phyloP scores from a whole-genome alignment of 83 land plant species.

The Diphasiastrum complanatum region DNA sequence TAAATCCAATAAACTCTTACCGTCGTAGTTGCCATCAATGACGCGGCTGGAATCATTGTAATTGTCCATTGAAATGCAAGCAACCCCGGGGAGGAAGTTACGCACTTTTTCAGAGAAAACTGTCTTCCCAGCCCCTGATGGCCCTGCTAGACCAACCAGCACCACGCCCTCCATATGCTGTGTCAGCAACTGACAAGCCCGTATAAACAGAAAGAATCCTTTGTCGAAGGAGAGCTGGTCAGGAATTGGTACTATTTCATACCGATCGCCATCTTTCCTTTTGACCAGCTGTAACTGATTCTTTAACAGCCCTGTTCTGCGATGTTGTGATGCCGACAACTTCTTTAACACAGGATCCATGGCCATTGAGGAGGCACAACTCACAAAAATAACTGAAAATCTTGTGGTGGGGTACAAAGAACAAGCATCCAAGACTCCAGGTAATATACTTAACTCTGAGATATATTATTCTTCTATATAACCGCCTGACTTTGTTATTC shows the following conservation, averaged over 20 bases:
- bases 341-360: too few relatives aligned
- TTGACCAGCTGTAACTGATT: constrained; percentile 71
- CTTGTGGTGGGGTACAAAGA: too few relatives aligned
- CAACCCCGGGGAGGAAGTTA: constrained; percentile 79
- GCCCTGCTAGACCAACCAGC: constrained; percentile 81
- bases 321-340: too few relatives aligned
- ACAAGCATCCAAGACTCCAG: too few relatives aligned
- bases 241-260: constrained; percentile 69
- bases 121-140: constrained; percentile 94
- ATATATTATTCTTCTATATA: too few relatives aligned
- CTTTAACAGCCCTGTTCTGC: constrained; percentile 60
- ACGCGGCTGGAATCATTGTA: constrained; percentile 86
- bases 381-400: too few relatives aligned
- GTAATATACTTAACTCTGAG: too few relatives aligned
- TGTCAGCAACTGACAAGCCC: constrained; percentile 74
- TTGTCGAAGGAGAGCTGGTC: constrained; percentile 82
- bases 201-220: constrained; percentile 78
- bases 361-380: too few relatives aligned
- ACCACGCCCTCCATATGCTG: constrained; percentile 78
- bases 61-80: constrained; percentile 84
- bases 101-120: constrained; percentile 79
- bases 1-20: constrained; percentile 22
- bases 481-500: too few relatives aligned
- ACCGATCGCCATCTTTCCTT: constrained; percentile 61
- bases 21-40: constrained; percentile 88